These are phyloP conservation scores for Nakaseomyces nivariensis DNA, from an alignment of 1,139 yeast species.

Conservation along the genomic window DNA sequence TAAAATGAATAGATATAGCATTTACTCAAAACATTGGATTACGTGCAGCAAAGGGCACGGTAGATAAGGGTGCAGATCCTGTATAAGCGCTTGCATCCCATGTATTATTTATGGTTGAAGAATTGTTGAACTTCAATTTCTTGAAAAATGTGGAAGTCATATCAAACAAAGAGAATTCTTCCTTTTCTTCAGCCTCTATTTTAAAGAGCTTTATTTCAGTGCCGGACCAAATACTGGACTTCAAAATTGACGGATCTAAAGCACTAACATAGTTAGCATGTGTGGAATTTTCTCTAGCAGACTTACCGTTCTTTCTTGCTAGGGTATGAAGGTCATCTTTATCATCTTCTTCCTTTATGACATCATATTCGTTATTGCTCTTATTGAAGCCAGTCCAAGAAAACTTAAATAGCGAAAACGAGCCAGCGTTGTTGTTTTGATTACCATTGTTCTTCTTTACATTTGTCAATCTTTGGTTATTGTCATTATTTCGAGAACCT, in stretches of 20 bases:
- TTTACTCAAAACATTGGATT: slow-evolving; percentile 1
- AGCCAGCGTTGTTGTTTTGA: slow-evolving; percentile 2
- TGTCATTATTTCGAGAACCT: background rate
- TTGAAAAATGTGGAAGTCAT: slow-evolving; percentile 29
- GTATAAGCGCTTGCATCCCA: background rate
- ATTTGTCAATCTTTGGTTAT: background rate
- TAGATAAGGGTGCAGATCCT: background rate
- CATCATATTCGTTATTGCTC: slow-evolving; percentile 8
- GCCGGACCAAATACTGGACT: slow-evolving; percentile 49
- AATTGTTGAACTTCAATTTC: slow-evolving; percentile 22
- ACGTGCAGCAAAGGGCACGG: slow-evolving; percentile 2
- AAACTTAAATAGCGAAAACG: slow-evolving; percentile 20
- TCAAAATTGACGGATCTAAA: slow-evolving; percentile 14
- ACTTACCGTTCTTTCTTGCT: background rate
- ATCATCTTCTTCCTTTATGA: slow-evolving; percentile 5
- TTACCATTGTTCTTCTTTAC: slow-evolving; percentile 4
- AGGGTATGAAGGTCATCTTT: background rate
- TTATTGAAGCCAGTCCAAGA: slow-evolving; percentile 26
- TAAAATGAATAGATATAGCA: background rate
- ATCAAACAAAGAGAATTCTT: slow-evolving; percentile 28
- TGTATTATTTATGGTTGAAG: slow-evolving; percentile 8
- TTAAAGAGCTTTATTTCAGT: slow-evolving; percentile 55
- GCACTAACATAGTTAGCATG: slow-evolving; percentile 8
- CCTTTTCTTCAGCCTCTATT: slow-evolving; percentile 34
- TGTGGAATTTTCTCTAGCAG: slow-evolving; percentile 4